Evolutionary conservation across 139 green algal species (phyloP).

Genomic region (Yamagishiella unicocca): DNA sequence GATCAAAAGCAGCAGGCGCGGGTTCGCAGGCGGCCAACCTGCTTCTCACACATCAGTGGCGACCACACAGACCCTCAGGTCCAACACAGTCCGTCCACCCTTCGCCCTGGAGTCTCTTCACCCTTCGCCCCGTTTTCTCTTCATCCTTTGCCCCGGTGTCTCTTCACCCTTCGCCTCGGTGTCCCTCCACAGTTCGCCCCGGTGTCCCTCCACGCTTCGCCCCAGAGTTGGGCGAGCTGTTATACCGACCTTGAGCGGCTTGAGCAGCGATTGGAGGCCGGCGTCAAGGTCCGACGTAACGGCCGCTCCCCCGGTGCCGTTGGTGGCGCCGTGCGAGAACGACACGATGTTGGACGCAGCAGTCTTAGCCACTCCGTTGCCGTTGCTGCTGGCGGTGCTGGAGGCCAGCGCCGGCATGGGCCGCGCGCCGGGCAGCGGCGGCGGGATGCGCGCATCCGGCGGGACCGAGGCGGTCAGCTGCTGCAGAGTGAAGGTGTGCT

Average conservation of each 20-base stretch:
- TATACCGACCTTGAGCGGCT: conserved; percentile 68
- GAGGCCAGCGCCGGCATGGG: conserved; percentile 11
- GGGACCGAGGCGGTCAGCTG: conserved; percentile 65
- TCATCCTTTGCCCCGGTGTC: too few species aligned
- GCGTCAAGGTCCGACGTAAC: conserved; percentile 13
- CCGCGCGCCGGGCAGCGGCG: conserved; percentile 1
- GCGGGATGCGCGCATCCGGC: conserved; percentile 31
- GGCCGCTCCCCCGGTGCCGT: background rate
- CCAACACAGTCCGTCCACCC: too few species aligned
- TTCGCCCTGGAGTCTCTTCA: too few species aligned
- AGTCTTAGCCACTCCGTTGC: conserved; percentile 13
- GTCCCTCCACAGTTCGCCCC: too few species aligned
- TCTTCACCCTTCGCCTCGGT: too few species aligned
- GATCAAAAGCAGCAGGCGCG: too few species aligned
- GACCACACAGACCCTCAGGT: too few species aligned
- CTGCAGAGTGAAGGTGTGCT: conserved; percentile 80
- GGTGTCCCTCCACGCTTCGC: too few species aligned
- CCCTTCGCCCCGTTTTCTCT: too few species aligned
- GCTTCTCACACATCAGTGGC: too few species aligned
- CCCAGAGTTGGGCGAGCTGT: too few species aligned
- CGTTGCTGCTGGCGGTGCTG: conserved; percentile 59
- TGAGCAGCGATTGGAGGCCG: conserved; percentile 52
- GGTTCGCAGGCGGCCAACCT: too few species aligned
- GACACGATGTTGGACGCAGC: conserved; percentile 35
- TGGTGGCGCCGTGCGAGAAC: background rate